phyloP scores from a whole-genome alignment of 352 stramenopile genomes.

The Thraustochytrium sp. region DNA sequence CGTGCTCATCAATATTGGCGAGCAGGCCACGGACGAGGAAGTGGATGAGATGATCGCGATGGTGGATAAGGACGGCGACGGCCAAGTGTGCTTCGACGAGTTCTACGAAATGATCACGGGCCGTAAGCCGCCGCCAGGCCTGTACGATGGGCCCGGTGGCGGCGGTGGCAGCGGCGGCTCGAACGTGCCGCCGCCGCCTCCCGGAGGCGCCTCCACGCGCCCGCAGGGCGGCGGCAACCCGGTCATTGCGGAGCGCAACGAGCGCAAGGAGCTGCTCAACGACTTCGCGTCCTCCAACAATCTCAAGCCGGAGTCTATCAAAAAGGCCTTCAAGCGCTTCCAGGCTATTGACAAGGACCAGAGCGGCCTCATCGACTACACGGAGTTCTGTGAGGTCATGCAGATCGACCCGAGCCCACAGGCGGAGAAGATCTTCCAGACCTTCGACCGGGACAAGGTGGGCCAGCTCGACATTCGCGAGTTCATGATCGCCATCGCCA shows the following conservation, averaged over 20 bases:
- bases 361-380: constrained; percentile 89
- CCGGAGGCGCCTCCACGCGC: constrained; percentile 45
- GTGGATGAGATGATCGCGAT: constrained; percentile 93
- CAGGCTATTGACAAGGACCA: constrained; percentile 70
- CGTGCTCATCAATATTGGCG: constrained; percentile 89
- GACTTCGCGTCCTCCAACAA: constrained; percentile 88
- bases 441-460: constrained; percentile 86
- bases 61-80: constrained; percentile 87
- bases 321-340: constrained; percentile 92
- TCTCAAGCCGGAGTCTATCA: constrained; percentile 90
- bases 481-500: constrained; percentile 87
- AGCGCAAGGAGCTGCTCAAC: constrained; percentile 77
- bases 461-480: constrained; percentile 84
- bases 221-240: constrained; percentile 50
- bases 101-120: constrained; percentile 92
- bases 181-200: background rate
- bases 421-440: constrained; percentile 83
- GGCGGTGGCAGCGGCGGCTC: background rate
- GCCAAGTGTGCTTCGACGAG: constrained; percentile 87
- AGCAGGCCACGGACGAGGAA: constrained; percentile 88
- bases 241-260: constrained; percentile 83
- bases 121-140: constrained; percentile 76
- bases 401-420: constrained; percentile 81
- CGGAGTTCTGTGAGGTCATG: constrained; percentile 92
- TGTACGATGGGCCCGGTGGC: constrained; percentile 52